Evolutionary conservation across 1,139 yeast genomes (phyloP).

Genomic region (Meyerozyma smithsonii): DNA sequence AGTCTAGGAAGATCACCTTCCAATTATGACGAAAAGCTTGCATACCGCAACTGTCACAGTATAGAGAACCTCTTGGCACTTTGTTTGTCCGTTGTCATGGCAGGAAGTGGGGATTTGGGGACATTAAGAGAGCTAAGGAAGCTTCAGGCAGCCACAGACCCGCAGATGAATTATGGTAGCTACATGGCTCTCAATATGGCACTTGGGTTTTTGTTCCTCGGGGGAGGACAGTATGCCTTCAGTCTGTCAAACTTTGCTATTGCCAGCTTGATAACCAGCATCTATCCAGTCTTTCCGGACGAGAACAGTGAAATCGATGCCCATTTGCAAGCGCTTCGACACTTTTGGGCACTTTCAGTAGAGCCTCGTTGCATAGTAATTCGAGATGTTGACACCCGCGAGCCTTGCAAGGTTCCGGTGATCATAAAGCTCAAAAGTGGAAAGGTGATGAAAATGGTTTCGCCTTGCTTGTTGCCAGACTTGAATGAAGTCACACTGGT

Average conservation of each 20-base stretch:
- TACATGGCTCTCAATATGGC: constrained; percentile 81
- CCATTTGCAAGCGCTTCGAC: constrained; percentile 81
- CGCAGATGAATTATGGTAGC: constrained; percentile 56
- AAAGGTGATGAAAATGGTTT: constrained; percentile 18
- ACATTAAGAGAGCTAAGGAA: constrained; percentile 69
- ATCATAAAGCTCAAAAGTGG: constrained; percentile 42
- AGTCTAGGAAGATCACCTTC: constrained; percentile 15
- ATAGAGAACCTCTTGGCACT: constrained; percentile 59
- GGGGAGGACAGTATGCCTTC: constrained; percentile 90
- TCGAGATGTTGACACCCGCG: constrained; percentile 60
- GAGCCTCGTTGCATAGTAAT: constrained; percentile 77
- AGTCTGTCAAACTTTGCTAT: constrained; percentile 59
- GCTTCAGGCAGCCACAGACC: constrained; percentile 54
- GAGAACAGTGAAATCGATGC: constrained; percentile 44
- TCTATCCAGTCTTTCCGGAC: constrained; percentile 69
- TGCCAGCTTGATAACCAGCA: constrained; percentile 69
- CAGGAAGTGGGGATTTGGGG: constrained; percentile 87
- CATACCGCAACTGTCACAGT: constrained; percentile 52
- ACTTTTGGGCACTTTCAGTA: constrained; percentile 86
- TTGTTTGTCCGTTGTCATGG: constrained; percentile 71
- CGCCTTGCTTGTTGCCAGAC: constrained; percentile 74
- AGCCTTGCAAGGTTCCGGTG: constrained; percentile 50
- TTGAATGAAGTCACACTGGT: constrained; percentile 43
- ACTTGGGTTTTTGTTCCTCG: constrained; percentile 80
- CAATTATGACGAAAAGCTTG: constrained; percentile 58